These are phyloP conservation scores for Hippophae gyantsensis DNA, from an alignment of 306 rosid genomes.

Conservation along the genomic window DNA sequence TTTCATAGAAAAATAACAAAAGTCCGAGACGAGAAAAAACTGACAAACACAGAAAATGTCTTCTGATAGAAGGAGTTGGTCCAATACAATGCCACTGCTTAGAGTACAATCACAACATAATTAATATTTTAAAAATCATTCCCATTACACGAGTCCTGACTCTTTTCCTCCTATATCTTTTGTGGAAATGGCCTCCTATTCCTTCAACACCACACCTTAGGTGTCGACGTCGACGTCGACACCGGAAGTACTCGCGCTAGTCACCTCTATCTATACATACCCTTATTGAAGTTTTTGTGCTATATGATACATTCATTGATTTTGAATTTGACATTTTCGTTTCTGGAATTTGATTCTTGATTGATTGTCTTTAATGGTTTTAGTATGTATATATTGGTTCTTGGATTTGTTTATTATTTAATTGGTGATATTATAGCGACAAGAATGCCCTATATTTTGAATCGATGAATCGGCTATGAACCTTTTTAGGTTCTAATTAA, in stretches of 20 bases:
- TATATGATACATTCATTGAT: no score
- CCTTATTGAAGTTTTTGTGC: not conserved
- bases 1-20: not conserved
- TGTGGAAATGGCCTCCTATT: slow-evolving; percentile 40
- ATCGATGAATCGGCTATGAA: no score
- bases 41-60: slow-evolving; percentile 14
- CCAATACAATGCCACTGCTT: slow-evolving; percentile 27
- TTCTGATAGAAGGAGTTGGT: slow-evolving; percentile 19
- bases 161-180: slow-evolving; percentile 10
- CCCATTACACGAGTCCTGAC: not conserved
- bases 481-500: no score
- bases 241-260: slow-evolving; percentile 98
- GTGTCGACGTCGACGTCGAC: slow-evolving; percentile 81
- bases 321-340: no score
- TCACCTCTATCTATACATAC: slow-evolving; percentile 8
- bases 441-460: no score
- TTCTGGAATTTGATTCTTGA: no score
- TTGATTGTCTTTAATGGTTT: no score
- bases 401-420: no score
- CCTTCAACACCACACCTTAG: slow-evolving; percentile 8
- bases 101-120: slow-evolving; percentile 11
- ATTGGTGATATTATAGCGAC: no score
- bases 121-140: slow-evolving; percentile 3
- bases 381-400: no score
- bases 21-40: not conserved